Base-by-base conservation (phyloP, 2,329 filamentous ascomycete genomes). In the Neonectria faginata region DNA sequence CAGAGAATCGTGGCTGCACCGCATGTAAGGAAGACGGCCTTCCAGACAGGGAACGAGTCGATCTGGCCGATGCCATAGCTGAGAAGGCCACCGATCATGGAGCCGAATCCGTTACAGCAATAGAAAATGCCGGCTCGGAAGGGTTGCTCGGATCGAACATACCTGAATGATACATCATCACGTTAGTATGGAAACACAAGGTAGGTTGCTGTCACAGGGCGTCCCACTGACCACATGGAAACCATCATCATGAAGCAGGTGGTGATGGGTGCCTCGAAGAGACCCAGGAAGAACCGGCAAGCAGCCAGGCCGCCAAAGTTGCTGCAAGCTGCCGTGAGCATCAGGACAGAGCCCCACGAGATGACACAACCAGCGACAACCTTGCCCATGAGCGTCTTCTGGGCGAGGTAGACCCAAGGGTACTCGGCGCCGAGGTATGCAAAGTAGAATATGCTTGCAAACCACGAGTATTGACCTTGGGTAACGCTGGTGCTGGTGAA, bases 371-470 rank as follows among this genome's bases (percentile, higher is more conserved):
- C 70, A 0, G 68, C 63, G 0, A 79, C 74, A 3, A 80, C 76
- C 64, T 78, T 78, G 20, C 70, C 77, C 75, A 79, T 79, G 3
- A 65, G 71, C 2, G 75, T 77, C 58, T 76, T 75, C 56, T 80
- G 78, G 0, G 76, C 77, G 0, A 80, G 69, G 54, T 73, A 77
- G 27, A 74, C 64, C 75, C 75, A 78, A 0, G 78, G 79, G 20
- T 79, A 80, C 44, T 84, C 82, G 1, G 80, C 81, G 0, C 78
- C 70, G 3, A 85, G 72, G 50, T 81, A 81, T 9, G 76, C 85
- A n/a, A 88, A 79, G 64, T 87, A 88, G 71, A 87, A 88, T 5
- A 86, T 82, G 47, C 79, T 83, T 3, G 83, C 81, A 7, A 85
- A 79, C 83, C 84, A 86, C 51, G 79, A 80, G 59, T 87, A 88